Evolutionary conservation across 257 asterid species (phyloP), one percentile per base, ranked within the genome.

Genomic region (Anisodus acutangulus): DNA sequence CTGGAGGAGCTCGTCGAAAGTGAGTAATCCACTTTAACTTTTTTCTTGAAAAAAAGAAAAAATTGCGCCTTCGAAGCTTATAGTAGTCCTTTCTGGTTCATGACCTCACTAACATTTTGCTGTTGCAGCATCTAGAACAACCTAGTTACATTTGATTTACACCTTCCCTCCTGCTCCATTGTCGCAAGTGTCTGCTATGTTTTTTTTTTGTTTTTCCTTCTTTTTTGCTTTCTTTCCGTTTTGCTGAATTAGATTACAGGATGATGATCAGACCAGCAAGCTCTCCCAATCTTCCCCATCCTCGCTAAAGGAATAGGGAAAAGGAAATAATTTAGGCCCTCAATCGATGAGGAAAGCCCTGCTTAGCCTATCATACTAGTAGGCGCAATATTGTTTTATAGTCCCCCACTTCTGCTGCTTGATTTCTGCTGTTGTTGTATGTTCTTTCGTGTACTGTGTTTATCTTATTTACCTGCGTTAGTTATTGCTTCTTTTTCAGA

Each of bases 1-100:
- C 97, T 69, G 97, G 98, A 74, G 98, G 98, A 84, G 88, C 96
- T n/a, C 94, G 97, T 41, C 88, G 98, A 87, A 95, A 92, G 98
- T 95, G 82, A 54, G 78, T 86, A 51, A 83, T 39, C 54, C 68
- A 22, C 66, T 71, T 13, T 6, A 13, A 37, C 16, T 59, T 58
- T 45, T 83, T 59, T 43, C 57, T 59, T 74, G 82, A 83, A 58
- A 11, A 74, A 60, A 31, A 31, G 35, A 22, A 76, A 26, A 51
- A 51, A 45, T 51, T 51, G 81, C 2, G 19, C 19, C 13, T 76
- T 8, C n/a, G 47, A 26, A 76, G 81, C 81, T 51, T 51, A 47
- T 19, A 31, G 15, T 13, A 49, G 26, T 76, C 81, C 8, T 12
- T 76, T 76, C 63, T 51, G 47, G 41, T 51, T 76, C 63, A 76